Conservation (phyloP, 2,329 filamentous ascomycete species). For the Aspergillus tamarii region DNA sequence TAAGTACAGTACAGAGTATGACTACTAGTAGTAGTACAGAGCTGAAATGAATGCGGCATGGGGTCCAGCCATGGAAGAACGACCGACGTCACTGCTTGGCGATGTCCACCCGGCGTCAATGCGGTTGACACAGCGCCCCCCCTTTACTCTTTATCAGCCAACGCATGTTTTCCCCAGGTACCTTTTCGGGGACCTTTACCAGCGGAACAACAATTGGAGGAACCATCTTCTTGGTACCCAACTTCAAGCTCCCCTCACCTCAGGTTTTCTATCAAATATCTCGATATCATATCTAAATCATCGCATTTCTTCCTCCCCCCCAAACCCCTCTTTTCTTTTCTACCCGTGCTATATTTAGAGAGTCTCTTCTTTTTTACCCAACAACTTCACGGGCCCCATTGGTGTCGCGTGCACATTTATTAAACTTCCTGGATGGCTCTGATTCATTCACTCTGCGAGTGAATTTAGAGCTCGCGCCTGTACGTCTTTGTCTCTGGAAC, state of each 20-base stretch:
- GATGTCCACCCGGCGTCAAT: constrained; percentile 17
- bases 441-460: constrained; percentile 23
- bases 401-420: constrained; percentile 31
- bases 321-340: constrained; percentile 11
- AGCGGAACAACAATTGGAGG: constrained; percentile 18
- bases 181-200: constrained; percentile 6
- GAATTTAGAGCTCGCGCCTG: constrained; percentile 26
- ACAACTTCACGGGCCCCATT: constrained; percentile 21
- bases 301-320: constrained; percentile 7
- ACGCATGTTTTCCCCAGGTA: constrained; percentile 17
- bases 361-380: constrained; percentile 5
- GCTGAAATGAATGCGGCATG: background rate
- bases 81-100: constrained; percentile 33
- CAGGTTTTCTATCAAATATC: background rate
- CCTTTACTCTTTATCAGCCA: constrained; percentile 11
- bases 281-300: constrained; percentile 12
- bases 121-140: constrained; percentile 7
- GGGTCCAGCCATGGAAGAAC: constrained; percentile 5
- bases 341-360: background rate
- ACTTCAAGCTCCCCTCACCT: constrained; percentile 9
- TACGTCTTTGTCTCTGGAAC: constrained; percentile 3
- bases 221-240: constrained; percentile 16
- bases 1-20: background rate
- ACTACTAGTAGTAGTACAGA: too few species aligned
- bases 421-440: constrained; percentile 34